These are phyloP conservation scores for Citropsis articulata DNA, from an alignment of 345 rosid genomes.

Conservation along the genomic window DNA sequence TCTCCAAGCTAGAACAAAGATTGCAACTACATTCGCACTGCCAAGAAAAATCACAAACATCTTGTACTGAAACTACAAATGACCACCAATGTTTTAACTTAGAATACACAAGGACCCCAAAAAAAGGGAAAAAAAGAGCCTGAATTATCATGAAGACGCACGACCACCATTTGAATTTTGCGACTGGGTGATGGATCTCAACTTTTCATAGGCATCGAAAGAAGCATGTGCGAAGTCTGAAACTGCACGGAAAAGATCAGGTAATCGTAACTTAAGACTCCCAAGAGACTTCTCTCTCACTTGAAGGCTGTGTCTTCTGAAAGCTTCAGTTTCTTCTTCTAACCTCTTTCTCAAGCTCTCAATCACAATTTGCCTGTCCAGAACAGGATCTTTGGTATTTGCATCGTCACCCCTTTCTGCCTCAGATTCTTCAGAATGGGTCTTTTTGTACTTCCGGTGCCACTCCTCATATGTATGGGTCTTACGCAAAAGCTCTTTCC, in stretches of 20 bases:
- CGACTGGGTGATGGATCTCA: slow-evolving; percentile 42
- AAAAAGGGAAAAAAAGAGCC: not conserved
- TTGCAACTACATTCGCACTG: not conserved
- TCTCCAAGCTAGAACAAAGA: not conserved
- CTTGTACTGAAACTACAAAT: not conserved
- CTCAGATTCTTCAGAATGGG: slow-evolving; percentile 41
- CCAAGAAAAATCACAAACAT: not conserved
- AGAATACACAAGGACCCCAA: slow-evolving; percentile 8
- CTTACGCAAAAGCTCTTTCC: slow-evolving; percentile 62
- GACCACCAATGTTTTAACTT: not conserved
- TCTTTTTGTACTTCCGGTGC: slow-evolving; percentile 68
- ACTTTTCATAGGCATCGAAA: slow-evolving; percentile 57
- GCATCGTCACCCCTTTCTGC: slow-evolving; percentile 55
- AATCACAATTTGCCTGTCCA: slow-evolving; percentile 66
- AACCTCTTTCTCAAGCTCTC: slow-evolving; percentile 71
- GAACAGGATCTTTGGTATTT: slow-evolving; percentile 53
- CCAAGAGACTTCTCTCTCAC: slow-evolving; percentile 90
- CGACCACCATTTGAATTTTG: slow-evolving; percentile 32
- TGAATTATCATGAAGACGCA: not conserved
- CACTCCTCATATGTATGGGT: slow-evolving; percentile 85
- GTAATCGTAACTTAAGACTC: slow-evolving; percentile 70
- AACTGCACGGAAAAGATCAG: slow-evolving; percentile 82
- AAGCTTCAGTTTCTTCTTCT: slow-evolving; percentile 68
- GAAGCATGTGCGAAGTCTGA: slow-evolving; percentile 71
- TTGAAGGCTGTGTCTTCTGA: slow-evolving; percentile 73